Conservation (phyloP, 192 early-diverging fungal species). For the Phycomyces blakesleeanus region DNA sequence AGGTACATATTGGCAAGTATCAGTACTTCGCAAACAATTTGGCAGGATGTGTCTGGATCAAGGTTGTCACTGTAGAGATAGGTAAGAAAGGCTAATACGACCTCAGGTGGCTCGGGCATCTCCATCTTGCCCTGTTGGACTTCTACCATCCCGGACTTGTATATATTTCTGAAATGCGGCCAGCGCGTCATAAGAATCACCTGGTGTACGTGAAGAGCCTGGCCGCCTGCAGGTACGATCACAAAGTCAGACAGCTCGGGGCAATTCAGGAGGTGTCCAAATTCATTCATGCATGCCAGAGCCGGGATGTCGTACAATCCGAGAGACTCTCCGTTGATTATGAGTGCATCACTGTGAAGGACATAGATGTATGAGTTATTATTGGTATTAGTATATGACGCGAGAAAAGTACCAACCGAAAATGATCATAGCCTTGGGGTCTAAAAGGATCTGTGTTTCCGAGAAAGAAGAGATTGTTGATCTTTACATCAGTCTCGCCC, state of each 20-base stretch:
- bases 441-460: constrained; percentile 51
- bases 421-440: constrained; percentile 56
- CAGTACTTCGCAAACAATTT: constrained; percentile 49
- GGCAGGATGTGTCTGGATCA: constrained; percentile 32
- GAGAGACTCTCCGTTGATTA: constrained; percentile 50
- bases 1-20: constrained; percentile 60
- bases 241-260: constrained; percentile 57
- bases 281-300: constrained; percentile 31
- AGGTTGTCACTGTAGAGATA: constrained; percentile 58
- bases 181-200: constrained; percentile 57
- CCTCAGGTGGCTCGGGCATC: constrained; percentile 49
- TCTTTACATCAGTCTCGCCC: constrained; percentile 25
- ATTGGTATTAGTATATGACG: too few species aligned
- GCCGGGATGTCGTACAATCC: constrained; percentile 55
- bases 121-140: constrained; percentile 41
- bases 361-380: neutral
- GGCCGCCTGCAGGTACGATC: constrained; percentile 39
- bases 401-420: constrained; percentile 37
- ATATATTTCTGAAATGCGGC: constrained; percentile 54
- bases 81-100: constrained; percentile 48
- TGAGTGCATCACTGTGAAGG: constrained; percentile 37
- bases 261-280: constrained; percentile 46
- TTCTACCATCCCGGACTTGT: constrained; percentile 59
- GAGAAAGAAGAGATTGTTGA: constrained; percentile 45
- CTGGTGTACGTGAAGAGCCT: constrained; percentile 53